These are phyloP conservation scores for Microcos paniculata DNA, from an alignment of 345 rosid genomes.

Conservation along the genomic window DNA sequence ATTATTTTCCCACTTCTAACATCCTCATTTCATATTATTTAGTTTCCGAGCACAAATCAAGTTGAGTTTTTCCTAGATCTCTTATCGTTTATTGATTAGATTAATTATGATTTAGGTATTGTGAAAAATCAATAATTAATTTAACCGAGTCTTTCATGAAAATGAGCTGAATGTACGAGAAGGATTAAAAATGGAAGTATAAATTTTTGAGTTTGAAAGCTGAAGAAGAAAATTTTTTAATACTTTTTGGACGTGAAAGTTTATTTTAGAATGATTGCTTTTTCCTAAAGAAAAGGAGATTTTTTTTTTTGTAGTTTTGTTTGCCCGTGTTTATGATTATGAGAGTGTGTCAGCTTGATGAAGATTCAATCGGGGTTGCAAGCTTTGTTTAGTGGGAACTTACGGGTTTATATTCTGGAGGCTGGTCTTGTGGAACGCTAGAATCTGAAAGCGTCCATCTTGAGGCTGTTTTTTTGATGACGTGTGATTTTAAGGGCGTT, in stretches of 20 bases:
- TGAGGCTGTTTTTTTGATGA: background rate
- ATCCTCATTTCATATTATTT: background rate
- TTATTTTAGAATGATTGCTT: background rate
- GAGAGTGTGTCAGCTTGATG: background rate
- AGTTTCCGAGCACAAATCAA: background rate
- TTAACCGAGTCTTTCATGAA: background rate
- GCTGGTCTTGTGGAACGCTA: background rate
- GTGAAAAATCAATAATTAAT: background rate
- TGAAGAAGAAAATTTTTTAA: background rate
- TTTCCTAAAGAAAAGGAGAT: background rate
- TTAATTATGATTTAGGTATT: background rate
- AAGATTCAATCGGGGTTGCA: background rate
- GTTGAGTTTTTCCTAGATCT: slow-evolving; percentile 3
- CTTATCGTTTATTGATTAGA: background rate
- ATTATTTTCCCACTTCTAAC: background rate
- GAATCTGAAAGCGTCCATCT: background rate
- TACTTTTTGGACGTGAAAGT: background rate
- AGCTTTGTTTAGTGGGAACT: background rate
- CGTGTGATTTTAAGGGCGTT: background rate
- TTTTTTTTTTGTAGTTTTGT: no score
- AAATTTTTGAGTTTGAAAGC: background rate
- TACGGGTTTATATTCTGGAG: background rate
- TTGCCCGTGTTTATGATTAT: background rate
- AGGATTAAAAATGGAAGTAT: background rate
- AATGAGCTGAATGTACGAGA: background rate